phyloP scores from a whole-genome alignment of 768 basidiomycete species.

The Solioccasus polychromus region DNA sequence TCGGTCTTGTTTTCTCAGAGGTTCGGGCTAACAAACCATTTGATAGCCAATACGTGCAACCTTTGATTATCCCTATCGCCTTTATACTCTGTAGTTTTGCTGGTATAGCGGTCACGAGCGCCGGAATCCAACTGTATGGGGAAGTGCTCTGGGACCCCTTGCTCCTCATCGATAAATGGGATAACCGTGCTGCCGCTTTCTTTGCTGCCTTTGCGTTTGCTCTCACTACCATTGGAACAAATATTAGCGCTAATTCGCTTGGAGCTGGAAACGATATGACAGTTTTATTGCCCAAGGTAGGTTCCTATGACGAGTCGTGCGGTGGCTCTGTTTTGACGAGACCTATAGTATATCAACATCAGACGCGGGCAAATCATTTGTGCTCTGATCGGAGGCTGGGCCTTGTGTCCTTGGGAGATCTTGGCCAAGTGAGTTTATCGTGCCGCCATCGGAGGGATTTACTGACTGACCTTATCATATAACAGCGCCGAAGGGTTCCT shows the following conservation, averaged over 20 bases:
- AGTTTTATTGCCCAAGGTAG: slow-evolving; percentile 66
- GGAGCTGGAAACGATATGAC: slow-evolving; percentile 84
- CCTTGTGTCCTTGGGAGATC: slow-evolving; percentile 85
- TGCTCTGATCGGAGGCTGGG: slow-evolving; percentile 81
- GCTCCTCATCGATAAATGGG: slow-evolving; percentile 73
- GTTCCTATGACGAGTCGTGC: slow-evolving; percentile 11
- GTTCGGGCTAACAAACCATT: slow-evolving; percentile 3
- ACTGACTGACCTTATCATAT: not conserved
- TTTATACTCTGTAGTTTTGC: slow-evolving; percentile 78
- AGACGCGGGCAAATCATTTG: slow-evolving; percentile 76
- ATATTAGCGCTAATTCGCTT: slow-evolving; percentile 61
- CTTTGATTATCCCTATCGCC: slow-evolving; percentile 69
- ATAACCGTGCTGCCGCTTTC: slow-evolving; percentile 83
- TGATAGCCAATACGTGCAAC: slow-evolving; percentile 66
- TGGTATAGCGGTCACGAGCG: slow-evolving; percentile 79
- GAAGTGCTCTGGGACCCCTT: slow-evolving; percentile 58
- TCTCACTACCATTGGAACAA: slow-evolving; percentile 34
- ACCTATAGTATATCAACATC: slow-evolving; percentile 55
- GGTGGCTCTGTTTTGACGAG: not conserved
- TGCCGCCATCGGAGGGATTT: not conserved
- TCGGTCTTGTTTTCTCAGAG: not conserved
- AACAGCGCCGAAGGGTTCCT: slow-evolving; percentile 60
- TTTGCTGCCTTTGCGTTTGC: slow-evolving; percentile 76
- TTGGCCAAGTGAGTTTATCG: slow-evolving; percentile 39
- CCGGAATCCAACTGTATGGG: slow-evolving; percentile 59